phyloP scores from a whole-genome alignment of 495 filamentous ascomycete species.

The Entonaema liquescens region DNA sequence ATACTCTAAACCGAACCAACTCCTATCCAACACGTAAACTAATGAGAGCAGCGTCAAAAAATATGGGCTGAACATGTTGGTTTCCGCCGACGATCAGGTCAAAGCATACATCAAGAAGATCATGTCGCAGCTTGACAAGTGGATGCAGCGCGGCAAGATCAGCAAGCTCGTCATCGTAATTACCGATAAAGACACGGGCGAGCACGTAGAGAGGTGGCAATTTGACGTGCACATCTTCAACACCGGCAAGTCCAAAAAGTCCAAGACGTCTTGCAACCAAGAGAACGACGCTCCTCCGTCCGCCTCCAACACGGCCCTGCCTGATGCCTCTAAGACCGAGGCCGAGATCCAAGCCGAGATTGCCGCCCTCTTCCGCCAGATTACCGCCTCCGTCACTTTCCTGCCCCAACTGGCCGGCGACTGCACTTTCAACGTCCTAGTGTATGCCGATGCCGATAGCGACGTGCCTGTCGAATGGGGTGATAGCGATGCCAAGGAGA shows the following conservation, averaged over 20 bases:
- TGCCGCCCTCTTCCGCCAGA: slow-evolving; percentile 94
- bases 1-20: background rate
- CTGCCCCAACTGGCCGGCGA: slow-evolving; percentile 89
- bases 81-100: slow-evolving; percentile 95
- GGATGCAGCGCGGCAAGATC: slow-evolving; percentile 96
- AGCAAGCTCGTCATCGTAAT: slow-evolving; percentile 96
- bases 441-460: slow-evolving; percentile 95
- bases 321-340: slow-evolving; percentile 78
- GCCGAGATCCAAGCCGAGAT: slow-evolving; percentile 95
- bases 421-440: slow-evolving; percentile 98
- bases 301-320: slow-evolving; percentile 42
- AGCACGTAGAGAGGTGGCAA: slow-evolving; percentile 96
- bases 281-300: slow-evolving; percentile 35
- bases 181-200: slow-evolving; percentile 94
- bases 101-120: slow-evolving; percentile 99
- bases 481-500: slow-evolving; percentile 97
- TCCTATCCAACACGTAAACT: background rate
- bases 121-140: slow-evolving; percentile 93
- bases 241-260: slow-evolving; percentile 48
- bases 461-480: slow-evolving; percentile 99
- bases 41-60: slow-evolving; percentile 79
- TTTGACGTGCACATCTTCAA: slow-evolving; percentile 91
- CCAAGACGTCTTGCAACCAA: slow-evolving; percentile 65
- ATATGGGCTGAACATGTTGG: slow-evolving; percentile 98
- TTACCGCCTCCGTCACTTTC: slow-evolving; percentile 97